These are phyloP conservation scores for Amanita subjunquillea DNA, from an alignment of 768 basidiomycete genomes.

Conservation along the genomic window DNA sequence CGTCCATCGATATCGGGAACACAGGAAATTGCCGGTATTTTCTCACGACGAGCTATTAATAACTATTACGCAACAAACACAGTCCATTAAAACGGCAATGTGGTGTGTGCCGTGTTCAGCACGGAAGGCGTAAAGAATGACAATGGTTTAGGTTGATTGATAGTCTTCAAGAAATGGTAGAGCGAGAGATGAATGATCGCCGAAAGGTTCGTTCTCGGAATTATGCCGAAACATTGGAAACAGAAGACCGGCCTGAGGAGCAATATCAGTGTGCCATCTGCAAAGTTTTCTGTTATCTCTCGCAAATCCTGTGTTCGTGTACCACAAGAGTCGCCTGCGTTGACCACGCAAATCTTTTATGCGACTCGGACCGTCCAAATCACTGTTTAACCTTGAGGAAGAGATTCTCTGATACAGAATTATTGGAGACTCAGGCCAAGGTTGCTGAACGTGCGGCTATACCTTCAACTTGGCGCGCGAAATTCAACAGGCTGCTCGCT, in stretches of 20 bases:
- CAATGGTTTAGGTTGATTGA: constrained; percentile 59
- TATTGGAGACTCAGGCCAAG: constrained; percentile 54
- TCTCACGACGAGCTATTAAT: constrained; percentile 96
- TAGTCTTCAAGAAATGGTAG: constrained; percentile 80
- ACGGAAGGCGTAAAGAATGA: background rate
- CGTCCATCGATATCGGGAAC: constrained; percentile 81
- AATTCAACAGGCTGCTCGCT: constrained; percentile 53
- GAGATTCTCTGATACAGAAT: constrained; percentile 72
- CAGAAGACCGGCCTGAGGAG: constrained; percentile 80
- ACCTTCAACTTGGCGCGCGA: constrained; percentile 67
- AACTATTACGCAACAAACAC: constrained; percentile 95
- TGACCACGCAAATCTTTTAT: constrained; percentile 73
- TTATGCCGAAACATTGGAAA: constrained; percentile 62
- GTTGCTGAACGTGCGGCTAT: constrained; percentile 64
- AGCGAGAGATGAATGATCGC: constrained; percentile 69
- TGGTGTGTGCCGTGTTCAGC: constrained; percentile 47
- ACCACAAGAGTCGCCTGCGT: constrained; percentile 74
- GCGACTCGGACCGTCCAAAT: constrained; percentile 35
- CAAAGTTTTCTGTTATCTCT: constrained; percentile 92
- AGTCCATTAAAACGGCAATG: constrained; percentile 83
- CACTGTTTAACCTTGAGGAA: constrained; percentile 55
- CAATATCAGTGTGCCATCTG: constrained; percentile 93
- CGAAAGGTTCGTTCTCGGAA: constrained; percentile 45
- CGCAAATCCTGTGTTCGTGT: constrained; percentile 81
- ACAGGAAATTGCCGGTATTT: constrained; percentile 91